phyloP scores from a whole-genome alignment of 225 moss, liverwort and hornwort species.

The Neckera pumila region DNA sequence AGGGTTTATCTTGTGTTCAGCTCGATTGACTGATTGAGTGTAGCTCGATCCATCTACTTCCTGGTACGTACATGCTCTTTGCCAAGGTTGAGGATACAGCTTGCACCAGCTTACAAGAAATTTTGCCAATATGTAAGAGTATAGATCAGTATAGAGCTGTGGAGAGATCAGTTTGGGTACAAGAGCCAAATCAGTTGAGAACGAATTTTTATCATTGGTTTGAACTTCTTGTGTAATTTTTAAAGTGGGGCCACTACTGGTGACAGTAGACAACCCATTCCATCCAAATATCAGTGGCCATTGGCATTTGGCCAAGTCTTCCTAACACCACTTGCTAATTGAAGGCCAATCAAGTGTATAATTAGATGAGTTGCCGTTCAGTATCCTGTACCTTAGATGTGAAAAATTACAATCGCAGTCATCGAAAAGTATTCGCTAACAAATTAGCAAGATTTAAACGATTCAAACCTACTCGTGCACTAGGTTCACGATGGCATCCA shows the following conservation, averaged over 20 bases:
- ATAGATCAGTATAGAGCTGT: background rate
- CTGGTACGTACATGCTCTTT: background rate
- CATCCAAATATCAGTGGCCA: background rate
- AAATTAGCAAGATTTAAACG: background rate
- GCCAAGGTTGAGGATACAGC: background rate
- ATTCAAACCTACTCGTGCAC: background rate
- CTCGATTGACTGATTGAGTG: background rate
- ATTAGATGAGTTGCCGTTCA: background rate
- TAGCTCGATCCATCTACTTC: background rate
- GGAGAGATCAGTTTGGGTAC: background rate
- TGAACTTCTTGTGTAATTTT: background rate
- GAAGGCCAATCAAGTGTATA: background rate
- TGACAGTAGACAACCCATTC: background rate
- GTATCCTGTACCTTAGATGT: background rate
- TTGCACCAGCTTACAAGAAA: background rate
- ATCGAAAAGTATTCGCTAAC: background rate
- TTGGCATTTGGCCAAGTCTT: background rate
- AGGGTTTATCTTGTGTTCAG: background rate
- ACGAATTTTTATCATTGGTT: background rate
- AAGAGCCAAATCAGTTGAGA: background rate
- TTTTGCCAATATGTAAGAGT: background rate
- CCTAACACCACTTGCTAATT: background rate
- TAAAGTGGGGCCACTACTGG: background rate
- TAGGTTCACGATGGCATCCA: background rate
- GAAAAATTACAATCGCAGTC: background rate